Percentiles rank a stretch among this genome's conserved stretches.
Evolutionary conservation across 1,284 basidiomycete genomes (phyloP).

Genomic region (Coriolopsis trogii): DNA sequence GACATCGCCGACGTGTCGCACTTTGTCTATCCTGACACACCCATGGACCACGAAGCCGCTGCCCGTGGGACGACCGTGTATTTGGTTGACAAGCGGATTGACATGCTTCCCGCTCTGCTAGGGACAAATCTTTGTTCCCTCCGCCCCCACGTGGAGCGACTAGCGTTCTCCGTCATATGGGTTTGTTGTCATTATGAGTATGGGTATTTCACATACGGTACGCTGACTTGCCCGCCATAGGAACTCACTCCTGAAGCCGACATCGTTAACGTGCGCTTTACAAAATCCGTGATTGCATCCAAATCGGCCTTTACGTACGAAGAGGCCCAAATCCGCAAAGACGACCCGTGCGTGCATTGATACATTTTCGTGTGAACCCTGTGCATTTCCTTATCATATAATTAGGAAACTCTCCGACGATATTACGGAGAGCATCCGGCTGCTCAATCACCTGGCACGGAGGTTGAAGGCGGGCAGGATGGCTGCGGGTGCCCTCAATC

Average conservation of each 20-base stretch:
- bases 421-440: conserved; percentile 86
- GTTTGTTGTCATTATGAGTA: conserved; percentile 47
- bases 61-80: conserved; percentile 97
- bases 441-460: conserved; percentile 88
- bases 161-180: conserved; percentile 98
- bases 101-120: conserved; percentile 95
- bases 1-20: conserved; percentile 99
- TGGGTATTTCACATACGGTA: neutral
- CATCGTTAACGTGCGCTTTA: conserved; percentile 90
- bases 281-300: conserved; percentile 95
- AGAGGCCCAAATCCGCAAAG: conserved; percentile 93
- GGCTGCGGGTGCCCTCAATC: conserved; percentile 93
- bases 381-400: neutral
- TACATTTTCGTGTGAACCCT: neutral
- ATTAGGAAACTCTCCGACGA: conserved; percentile 76
- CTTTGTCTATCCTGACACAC: conserved; percentile 92
- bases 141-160: conserved; percentile 89
- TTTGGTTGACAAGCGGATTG: conserved; percentile 97
- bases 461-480: conserved; percentile 89
- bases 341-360: conserved; percentile 71
- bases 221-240: conserved; percentile 42
- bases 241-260: conserved; percentile 87
- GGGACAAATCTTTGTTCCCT: conserved; percentile 98
- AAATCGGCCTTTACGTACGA: conserved; percentile 98
- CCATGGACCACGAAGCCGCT: conserved; percentile 97